Conservation (phyloP, 371 early-diverging fungal genomes). For the Neoconidiobolus thromboides region DNA sequence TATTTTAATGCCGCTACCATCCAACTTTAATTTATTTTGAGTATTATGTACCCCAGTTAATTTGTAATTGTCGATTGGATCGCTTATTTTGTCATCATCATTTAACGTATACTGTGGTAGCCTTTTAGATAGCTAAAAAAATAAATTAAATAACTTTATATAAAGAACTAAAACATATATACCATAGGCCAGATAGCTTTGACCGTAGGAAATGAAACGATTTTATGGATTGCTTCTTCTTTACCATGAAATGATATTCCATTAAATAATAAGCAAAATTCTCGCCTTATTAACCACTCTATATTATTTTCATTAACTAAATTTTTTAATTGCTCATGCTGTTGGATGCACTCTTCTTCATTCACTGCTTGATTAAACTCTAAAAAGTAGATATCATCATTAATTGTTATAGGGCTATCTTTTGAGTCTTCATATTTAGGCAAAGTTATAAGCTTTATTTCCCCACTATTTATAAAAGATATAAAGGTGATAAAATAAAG, state of each 20-base stretch:
- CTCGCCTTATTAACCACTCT: background rate
- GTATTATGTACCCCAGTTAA: background rate
- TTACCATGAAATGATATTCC: background rate
- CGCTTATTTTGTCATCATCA: background rate
- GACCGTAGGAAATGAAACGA: background rate
- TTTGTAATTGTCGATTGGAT: background rate
- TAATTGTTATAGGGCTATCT: background rate
- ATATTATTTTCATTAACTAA: background rate
- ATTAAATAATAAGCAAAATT: background rate
- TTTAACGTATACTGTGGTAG: background rate
- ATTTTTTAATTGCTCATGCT: background rate
- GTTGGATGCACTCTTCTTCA: background rate
- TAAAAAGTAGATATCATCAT: background rate
- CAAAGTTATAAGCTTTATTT: no score
- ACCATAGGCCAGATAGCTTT: constrained; percentile 1
- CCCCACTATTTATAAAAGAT: no score
- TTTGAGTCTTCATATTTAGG: no score
- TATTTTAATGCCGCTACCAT: constrained; percentile 45
- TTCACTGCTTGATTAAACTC: background rate
- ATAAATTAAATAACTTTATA: background rate
- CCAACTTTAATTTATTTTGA: background rate
- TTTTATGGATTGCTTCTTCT: background rate
- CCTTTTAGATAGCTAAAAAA: background rate
- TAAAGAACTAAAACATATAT: background rate
- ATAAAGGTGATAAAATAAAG: no score